Conservation (phyloP, 2,329 filamentous ascomycete genomes). For the Gnomoniopsis smithogilvyi region DNA sequence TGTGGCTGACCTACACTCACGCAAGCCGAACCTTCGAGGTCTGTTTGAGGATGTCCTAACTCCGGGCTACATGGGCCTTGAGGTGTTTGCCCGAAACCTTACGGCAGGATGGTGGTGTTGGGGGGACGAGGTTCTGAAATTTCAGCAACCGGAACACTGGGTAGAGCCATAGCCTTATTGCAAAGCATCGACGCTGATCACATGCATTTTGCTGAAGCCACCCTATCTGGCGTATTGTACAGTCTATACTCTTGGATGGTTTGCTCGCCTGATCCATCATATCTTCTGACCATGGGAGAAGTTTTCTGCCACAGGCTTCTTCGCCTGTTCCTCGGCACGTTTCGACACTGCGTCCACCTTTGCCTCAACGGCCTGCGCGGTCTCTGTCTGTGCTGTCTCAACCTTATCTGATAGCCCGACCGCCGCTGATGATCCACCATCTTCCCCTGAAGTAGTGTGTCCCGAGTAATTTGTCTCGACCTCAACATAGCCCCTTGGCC, state of each 20-base stretch:
- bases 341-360: slow-evolving; percentile 13
- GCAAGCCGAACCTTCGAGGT: slow-evolving; percentile 69
- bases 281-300: slow-evolving; percentile 12
- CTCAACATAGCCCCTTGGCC: slow-evolving; percentile 43
- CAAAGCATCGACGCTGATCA: slow-evolving; percentile 10
- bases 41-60: slow-evolving; percentile 57
- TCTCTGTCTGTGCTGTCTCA: slow-evolving; percentile 38
- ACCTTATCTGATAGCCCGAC: slow-evolving; percentile 21
- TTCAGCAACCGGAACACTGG: slow-evolving; percentile 60
- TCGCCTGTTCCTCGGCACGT: slow-evolving; percentile 21
- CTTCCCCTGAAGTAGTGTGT: slow-evolving; percentile 17
- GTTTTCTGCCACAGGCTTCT: slow-evolving; percentile 21
- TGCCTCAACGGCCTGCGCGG: slow-evolving; percentile 20
- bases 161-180: slow-evolving; percentile 21
- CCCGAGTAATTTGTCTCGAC: slow-evolving; percentile 16
- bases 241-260: slow-evolving; percentile 1
- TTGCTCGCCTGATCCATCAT: not conserved
- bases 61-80: slow-evolving; percentile 55
- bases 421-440: slow-evolving; percentile 22
- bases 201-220: not conserved
- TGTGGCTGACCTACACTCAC: slow-evolving; percentile 73
- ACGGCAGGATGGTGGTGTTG: slow-evolving; percentile 76
- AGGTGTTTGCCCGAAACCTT: slow-evolving; percentile 73
- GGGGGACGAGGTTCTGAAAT: slow-evolving; percentile 71
- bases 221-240: slow-evolving; percentile 1